Evolutionary conservation across 1,284 basidiomycete genomes (phyloP).

Genomic region (Fomitopsis palustris): DNA sequence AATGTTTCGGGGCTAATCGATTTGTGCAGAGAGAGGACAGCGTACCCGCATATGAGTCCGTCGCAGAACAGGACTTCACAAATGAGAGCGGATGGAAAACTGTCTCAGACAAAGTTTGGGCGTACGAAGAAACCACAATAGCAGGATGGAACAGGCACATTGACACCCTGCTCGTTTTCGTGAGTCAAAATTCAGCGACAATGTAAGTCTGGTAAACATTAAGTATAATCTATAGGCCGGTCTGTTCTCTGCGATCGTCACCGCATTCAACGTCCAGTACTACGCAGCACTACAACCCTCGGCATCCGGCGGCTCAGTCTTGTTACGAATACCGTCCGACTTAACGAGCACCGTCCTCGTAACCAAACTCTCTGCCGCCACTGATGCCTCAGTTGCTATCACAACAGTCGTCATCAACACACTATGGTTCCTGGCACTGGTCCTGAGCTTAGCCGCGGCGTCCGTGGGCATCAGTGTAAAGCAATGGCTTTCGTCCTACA

Average conservation of each 20-base stretch:
- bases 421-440: conserved; percentile 17
- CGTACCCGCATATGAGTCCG: not conserved
- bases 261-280: conserved; percentile 13
- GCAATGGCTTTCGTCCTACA: conserved; percentile 15
- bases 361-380: not conserved
- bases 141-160: not conserved
- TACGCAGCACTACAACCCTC: conserved; percentile 5
- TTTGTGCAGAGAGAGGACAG: not conserved
- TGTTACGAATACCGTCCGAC: not conserved
- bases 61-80: not conserved
- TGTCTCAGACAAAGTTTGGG: not conserved
- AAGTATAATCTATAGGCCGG: conserved; percentile 4
- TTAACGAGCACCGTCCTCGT: not conserved
- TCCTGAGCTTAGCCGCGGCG: conserved; percentile 13
- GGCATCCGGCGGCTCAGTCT: not conserved
- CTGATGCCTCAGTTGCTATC: not conserved
- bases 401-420: conserved; percentile 3
- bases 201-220: not conserved
- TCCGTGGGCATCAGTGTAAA: conserved; percentile 17
- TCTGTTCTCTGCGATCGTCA: conserved; percentile 15
- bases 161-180: conserved; percentile 1
- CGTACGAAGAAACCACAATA: not conserved
- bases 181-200: not conserved
- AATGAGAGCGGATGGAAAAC: not conserved
- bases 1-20: not conserved